Conservation (phyloP, 768 basidiomycete genomes). For the Hemileccinum impolitum region DNA sequence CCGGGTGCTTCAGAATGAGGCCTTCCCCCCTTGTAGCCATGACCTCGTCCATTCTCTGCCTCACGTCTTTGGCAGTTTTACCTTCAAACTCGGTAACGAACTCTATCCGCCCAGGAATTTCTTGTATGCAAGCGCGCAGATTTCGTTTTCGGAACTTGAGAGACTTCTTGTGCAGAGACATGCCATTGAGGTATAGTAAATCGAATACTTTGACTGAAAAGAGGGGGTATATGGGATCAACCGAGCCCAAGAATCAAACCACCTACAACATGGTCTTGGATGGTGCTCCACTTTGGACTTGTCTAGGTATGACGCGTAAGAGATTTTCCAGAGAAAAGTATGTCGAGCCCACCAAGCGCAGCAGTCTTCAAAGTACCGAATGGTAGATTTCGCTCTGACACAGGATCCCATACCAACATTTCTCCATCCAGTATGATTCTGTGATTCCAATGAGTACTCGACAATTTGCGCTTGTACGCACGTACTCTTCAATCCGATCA, state of each 20-base stretch:
- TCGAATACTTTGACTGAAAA: constrained; percentile 94
- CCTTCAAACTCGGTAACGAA: constrained; percentile 70
- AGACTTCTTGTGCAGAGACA: constrained; percentile 68
- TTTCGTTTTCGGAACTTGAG: constrained; percentile 78
- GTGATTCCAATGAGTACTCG: constrained; percentile 6
- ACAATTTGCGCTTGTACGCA: neutral
- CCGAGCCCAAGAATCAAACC: neutral
- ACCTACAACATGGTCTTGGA: constrained; percentile 89
- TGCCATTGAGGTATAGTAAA: constrained; percentile 84
- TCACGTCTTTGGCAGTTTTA: constrained; percentile 77
- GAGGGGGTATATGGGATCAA: neutral
- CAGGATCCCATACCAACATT: constrained; percentile 98
- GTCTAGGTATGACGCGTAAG: constrained; percentile 40
- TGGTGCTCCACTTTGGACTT: constrained; percentile 65
- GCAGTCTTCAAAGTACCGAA: constrained; percentile 95
- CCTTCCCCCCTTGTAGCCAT: constrained; percentile 90
- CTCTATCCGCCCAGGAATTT: constrained; percentile 78
- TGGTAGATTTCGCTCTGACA: constrained; percentile 81
- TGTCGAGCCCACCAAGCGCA: constrained; percentile 58
- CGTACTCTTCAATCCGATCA: constrained; percentile 76
- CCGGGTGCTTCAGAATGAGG: constrained; percentile 84
- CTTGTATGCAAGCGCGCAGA: constrained; percentile 61
- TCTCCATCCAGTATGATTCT: constrained; percentile 97
- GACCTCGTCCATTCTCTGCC: constrained; percentile 74
- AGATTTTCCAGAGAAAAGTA: neutral